Percentiles rank a stretch among this genome's conserved stretches.
Evolutionary conservation across 176 grass and related monocot genomes (phyloP).

Genomic region (Rhynchospora pubera): DNA sequence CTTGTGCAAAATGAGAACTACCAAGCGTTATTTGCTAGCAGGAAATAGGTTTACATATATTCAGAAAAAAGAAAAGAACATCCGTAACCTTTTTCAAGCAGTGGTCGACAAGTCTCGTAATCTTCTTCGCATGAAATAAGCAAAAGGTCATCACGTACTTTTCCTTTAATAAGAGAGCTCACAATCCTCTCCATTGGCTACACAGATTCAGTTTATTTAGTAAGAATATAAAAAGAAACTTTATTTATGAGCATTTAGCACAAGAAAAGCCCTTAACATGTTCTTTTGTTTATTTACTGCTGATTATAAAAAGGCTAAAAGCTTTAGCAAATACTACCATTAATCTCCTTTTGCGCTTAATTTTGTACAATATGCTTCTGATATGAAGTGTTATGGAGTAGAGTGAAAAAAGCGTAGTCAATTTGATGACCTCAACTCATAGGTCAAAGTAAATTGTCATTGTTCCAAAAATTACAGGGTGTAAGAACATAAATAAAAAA

Average conservation of each 20-base stretch:
- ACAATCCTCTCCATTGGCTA: slow-evolving; percentile 76
- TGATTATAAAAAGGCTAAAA: no score
- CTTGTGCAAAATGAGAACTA: slow-evolving; percentile 2
- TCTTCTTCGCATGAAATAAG: slow-evolving; percentile 83
- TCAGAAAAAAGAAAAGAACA: not conserved
- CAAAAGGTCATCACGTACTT: slow-evolving; percentile 59
- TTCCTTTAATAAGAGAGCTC: slow-evolving; percentile 56
- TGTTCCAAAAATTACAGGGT: not conserved
- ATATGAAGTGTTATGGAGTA: not conserved
- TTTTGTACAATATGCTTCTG: not conserved
- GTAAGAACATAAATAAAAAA: not conserved
- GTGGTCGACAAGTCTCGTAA: slow-evolving; percentile 36
- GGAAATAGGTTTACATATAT: not conserved
- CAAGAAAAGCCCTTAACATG: not conserved
- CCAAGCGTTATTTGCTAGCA: not conserved
- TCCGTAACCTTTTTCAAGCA: slow-evolving; percentile 67
- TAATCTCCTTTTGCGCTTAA: not conserved
- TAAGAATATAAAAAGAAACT: slow-evolving; percentile 6
- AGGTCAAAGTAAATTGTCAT: not conserved
- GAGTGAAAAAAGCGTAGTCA: not conserved
- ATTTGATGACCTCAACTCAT: not conserved
- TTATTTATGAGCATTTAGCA: not conserved
- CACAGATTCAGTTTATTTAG: not conserved
- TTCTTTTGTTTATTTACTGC: no score
- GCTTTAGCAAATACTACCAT: no score